Conservation (phyloP, 768 basidiomycete species). For the Boletus sensibilis region DNA sequence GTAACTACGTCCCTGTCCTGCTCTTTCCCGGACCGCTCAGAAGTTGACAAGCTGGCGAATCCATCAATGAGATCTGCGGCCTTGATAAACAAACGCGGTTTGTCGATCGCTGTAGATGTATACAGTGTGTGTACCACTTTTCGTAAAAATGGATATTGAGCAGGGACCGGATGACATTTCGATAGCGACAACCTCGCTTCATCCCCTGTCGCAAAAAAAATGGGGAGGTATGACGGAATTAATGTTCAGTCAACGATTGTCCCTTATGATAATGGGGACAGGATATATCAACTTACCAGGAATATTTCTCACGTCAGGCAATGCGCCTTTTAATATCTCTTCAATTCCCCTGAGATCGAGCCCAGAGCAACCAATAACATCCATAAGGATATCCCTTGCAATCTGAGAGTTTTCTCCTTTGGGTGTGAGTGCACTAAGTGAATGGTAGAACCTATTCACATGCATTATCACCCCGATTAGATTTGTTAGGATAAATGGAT, state of each 20-base stretch:
- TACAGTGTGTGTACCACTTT: conserved; percentile 47
- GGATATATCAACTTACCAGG: conserved; percentile 23
- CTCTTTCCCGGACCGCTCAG: conserved; percentile 39
- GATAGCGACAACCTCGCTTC: conserved; percentile 53
- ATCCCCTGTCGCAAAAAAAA: conserved; percentile 38
- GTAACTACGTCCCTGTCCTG: conserved; percentile 59
- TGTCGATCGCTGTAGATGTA: conserved; percentile 53
- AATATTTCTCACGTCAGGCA: conserved; percentile 22
- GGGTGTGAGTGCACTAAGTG: conserved; percentile 51
- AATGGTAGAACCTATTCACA: conserved; percentile 56
- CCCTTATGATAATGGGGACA: not conserved
- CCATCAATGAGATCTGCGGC: conserved; percentile 70
- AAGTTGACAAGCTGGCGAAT: conserved; percentile 41
- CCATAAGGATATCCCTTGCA: conserved; percentile 60
- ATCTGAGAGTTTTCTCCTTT: conserved; percentile 62
- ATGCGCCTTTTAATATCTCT: conserved; percentile 42
- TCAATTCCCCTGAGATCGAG: conserved; percentile 57
- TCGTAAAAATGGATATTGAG: conserved; percentile 44
- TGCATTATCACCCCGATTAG: conserved; percentile 51
- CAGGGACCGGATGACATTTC: conserved; percentile 54
- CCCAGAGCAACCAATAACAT: conserved; percentile 63
- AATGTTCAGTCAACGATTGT: not conserved
- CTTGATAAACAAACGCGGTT: conserved; percentile 69
- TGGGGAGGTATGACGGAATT: not conserved
- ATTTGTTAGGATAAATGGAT: conserved; percentile 58